A percentile compares a stretch with the other conserved stretches of the same genome.
Evolutionary conservation across 1,139 yeast genomes (phyloP).

Genomic region (Debaryomycetaceae sp.): DNA sequence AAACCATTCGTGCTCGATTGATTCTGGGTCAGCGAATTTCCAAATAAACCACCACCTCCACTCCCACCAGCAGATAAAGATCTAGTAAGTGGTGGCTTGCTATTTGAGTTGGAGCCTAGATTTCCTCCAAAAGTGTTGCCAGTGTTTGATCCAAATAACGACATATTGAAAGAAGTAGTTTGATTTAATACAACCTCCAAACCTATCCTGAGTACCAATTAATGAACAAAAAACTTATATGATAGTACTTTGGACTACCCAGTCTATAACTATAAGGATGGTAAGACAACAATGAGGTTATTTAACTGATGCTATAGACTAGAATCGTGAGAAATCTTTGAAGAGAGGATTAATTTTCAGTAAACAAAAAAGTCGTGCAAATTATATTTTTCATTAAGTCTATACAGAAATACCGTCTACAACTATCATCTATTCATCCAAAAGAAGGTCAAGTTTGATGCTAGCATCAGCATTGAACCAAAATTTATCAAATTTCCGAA

Average conservation of each 20-base stretch:
- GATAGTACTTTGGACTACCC: too few relatives aligned
- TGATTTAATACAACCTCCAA: neutral
- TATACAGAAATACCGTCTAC: slow-evolving; percentile 15
- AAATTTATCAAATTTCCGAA: slow-evolving; percentile 43
- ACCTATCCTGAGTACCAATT: neutral
- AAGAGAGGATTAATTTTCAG: neutral
- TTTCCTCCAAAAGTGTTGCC: slow-evolving; percentile 1
- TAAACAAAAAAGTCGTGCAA: neutral
- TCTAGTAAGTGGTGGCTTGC: slow-evolving; percentile 14
- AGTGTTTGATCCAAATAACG: slow-evolving; percentile 8
- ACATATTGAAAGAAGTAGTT: neutral
- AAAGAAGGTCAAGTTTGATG: slow-evolving; percentile 15
- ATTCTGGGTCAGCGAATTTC: slow-evolving; percentile 4
- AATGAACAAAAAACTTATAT: too few relatives aligned
- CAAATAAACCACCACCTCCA: slow-evolving; percentile 8
- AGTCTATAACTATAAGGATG: too few relatives aligned
- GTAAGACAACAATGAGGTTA: too few relatives aligned
- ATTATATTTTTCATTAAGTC: slow-evolving; percentile 1
- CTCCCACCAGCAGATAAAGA: slow-evolving; percentile 14
- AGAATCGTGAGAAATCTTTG: neutral
- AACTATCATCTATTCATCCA: neutral
- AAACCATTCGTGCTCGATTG: slow-evolving; percentile 5
- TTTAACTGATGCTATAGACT: neutral
- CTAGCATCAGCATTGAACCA: slow-evolving; percentile 41
- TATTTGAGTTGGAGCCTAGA: slow-evolving; percentile 10